phyloP scores from a whole-genome alignment of 2,329 filamentous ascomycete species.

The Monilinia laxa region DNA sequence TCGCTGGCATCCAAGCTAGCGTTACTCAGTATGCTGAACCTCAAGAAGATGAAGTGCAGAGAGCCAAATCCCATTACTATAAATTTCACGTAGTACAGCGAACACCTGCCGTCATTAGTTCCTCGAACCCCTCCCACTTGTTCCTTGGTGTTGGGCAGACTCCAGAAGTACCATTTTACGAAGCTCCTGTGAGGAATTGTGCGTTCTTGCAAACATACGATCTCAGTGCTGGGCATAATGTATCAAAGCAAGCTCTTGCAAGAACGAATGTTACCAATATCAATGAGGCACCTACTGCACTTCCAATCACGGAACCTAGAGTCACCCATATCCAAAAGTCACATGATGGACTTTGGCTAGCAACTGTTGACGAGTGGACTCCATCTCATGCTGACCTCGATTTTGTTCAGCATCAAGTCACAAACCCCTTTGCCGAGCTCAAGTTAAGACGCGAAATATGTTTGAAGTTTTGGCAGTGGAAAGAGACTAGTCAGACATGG shows the following conservation, averaged over 20 bases:
- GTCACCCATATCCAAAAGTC: conserved; percentile 75
- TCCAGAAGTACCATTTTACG: conserved; percentile 56
- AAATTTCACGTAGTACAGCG: conserved; percentile 37
- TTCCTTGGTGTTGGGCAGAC: conserved; percentile 66
- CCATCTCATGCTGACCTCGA: conserved; percentile 69
- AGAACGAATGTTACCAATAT: conserved; percentile 83
- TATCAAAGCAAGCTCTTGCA: conserved; percentile 84
- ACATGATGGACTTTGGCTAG: conserved; percentile 82
- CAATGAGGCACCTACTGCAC: conserved; percentile 70
- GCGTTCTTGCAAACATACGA: conserved; percentile 82
- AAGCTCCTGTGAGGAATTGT: conserved; percentile 52
- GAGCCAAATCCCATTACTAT: conserved; percentile 43
- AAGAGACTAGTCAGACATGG: conserved; percentile 57
- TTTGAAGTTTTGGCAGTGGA: conserved; percentile 86
- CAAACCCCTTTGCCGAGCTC: conserved; percentile 48
- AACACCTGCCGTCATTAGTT: conserved; percentile 63
- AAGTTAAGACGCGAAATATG: conserved; percentile 67
- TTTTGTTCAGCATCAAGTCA: conserved; percentile 51
- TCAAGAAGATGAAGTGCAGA: conserved; percentile 53
- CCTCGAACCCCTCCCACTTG: conserved; percentile 60
- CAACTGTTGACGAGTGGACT: conserved; percentile 87
- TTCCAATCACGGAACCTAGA: conserved; percentile 72
- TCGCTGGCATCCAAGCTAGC: conserved; percentile 75
- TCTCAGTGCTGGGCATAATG: conserved; percentile 71
- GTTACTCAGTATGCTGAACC: conserved; percentile 52